Conservation (phyloP, 2,329 filamentous ascomycete genomes). For the Rachicladosporium sp. region DNA sequence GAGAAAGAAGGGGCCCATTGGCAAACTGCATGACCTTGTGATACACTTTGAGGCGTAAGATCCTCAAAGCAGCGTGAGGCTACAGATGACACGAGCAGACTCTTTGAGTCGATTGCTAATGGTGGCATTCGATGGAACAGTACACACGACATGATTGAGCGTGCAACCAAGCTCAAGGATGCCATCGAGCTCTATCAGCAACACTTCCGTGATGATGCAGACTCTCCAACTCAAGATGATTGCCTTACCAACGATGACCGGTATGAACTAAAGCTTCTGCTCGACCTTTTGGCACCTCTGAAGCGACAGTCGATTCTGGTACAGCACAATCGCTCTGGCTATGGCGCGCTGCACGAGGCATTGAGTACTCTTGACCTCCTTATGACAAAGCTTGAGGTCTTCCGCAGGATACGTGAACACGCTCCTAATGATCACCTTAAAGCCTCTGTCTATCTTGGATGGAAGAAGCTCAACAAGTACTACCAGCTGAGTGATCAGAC, state of each 20-base stretch:
- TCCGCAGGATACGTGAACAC: no score
- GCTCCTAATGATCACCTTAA: no score
- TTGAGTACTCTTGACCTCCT: neutral
- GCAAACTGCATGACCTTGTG: slow-evolving; percentile 1
- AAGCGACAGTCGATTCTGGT: slow-evolving; percentile 1
- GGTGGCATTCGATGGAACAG: neutral
- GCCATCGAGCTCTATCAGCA: neutral
- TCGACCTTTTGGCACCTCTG: neutral
- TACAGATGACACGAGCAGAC: neutral
- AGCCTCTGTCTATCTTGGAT: slow-evolving; percentile 1
- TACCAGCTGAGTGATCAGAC: slow-evolving; percentile 3
- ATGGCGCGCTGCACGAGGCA: neutral
- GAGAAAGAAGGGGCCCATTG: neutral
- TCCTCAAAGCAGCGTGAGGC: slow-evolving; percentile 1
- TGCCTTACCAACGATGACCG: slow-evolving; percentile 1
- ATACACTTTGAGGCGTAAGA: neutral
- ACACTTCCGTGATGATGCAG: slow-evolving; percentile 1
- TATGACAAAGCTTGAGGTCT: neutral
- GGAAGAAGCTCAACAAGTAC: slow-evolving; percentile 4
- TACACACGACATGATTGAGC: neutral
- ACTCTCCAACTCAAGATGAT: neutral
- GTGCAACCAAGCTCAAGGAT: neutral
- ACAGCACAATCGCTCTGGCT: neutral
- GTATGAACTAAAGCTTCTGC: neutral
- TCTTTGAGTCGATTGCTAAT: neutral